Base-by-base conservation (phyloP, 805 yeast species). In the Candida takata region DNA sequence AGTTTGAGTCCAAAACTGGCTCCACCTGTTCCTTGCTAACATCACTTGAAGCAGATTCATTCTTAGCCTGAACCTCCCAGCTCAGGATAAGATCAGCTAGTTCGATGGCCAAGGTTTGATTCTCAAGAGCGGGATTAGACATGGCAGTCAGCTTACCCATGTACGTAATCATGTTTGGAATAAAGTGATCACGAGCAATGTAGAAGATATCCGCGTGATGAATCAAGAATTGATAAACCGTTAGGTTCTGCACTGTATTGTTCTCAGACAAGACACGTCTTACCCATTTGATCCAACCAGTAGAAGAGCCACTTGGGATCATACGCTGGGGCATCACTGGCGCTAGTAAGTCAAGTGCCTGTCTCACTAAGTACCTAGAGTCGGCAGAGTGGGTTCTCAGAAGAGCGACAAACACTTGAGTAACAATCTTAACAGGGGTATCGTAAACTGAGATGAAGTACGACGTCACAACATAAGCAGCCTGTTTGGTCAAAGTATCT, bases 211-310 rank as follows among this genome's bases (percentile, higher is more conserved):
- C 90, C 0, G 94, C 75, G 47, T 92, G 95, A 34, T 79, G 81
- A 24, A 85, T 85, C 57, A 92, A 75, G 49, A 90, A 86, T 52
- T 86, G 95, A 48, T 86, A 92, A 10, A 92, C 83, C 41, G 84
- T 83, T 41, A 84, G 64, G 26, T 88, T 95, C 51, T 86, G 95
- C 3, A 80, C 75, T 4, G 86, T 87, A 49, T 77, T 86, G 51
- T 87, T 95, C 53, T 94, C 97, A 3, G 88, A 79, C 11, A 92
- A 67, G 2, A 90, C 92, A 35, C 97, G 70, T 45, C 97, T 77
- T 1, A 96, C 95, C 88, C 95, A 87, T 47, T 84, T 88, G 34
- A 92, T 72, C 97, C 97, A 92, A 41, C 73, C 65, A 2, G 61
- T 57, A 0, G 66, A 60, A 1, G 65, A 57, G 0, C 77, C 84